phyloP scores from a whole-genome alignment of 129 eudicot species.

The carrot (Daucus carota) region DNA sequence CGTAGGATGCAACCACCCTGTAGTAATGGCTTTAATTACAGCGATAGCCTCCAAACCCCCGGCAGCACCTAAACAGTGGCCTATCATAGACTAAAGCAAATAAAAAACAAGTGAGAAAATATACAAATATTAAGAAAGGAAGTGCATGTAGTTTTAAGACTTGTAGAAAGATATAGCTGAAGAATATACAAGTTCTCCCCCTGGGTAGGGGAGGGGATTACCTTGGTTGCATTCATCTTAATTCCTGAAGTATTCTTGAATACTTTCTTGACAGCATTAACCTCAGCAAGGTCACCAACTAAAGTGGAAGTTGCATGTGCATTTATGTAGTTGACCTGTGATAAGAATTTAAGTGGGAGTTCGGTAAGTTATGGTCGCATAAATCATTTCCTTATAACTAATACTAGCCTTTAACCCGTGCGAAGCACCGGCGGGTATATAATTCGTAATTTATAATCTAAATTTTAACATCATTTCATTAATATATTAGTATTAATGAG shows the following conservation, averaged over 20 bases:
- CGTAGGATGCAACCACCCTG: slow-evolving; percentile 97
- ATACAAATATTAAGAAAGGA: not conserved
- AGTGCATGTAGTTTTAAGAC: not conserved
- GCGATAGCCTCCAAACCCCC: slow-evolving; percentile 99
- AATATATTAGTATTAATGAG: no score
- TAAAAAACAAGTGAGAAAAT: slow-evolving; percentile 1
- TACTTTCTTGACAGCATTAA: slow-evolving; percentile 90
- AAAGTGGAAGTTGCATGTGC: slow-evolving; percentile 98
- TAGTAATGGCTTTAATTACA: slow-evolving; percentile 81
- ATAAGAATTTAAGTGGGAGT: not conserved
- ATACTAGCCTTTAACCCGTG: no score
- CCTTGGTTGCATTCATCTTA: slow-evolving; percentile 98
- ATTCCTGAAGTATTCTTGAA: slow-evolving; percentile 81
- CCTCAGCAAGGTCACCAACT: slow-evolving; percentile 96
- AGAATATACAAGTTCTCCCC: no score
- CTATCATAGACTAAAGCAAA: slow-evolving; percentile 79
- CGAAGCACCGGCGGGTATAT: no score
- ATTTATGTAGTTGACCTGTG: slow-evolving; percentile 92
- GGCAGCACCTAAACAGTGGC: slow-evolving; percentile 98
- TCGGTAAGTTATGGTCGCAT: not conserved
- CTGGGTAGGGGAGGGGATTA: slow-evolving; percentile 4
- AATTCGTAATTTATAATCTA: no score
- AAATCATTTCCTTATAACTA: not conserved
- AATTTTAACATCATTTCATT: no score
- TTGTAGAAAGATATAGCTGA: slow-evolving; percentile 1